Percentiles rank a stretch among this genome's conserved stretches.
Evolutionary conservation across 108 stramenopile species (phyloP).

Genomic region (Skeletonema potamos): DNA sequence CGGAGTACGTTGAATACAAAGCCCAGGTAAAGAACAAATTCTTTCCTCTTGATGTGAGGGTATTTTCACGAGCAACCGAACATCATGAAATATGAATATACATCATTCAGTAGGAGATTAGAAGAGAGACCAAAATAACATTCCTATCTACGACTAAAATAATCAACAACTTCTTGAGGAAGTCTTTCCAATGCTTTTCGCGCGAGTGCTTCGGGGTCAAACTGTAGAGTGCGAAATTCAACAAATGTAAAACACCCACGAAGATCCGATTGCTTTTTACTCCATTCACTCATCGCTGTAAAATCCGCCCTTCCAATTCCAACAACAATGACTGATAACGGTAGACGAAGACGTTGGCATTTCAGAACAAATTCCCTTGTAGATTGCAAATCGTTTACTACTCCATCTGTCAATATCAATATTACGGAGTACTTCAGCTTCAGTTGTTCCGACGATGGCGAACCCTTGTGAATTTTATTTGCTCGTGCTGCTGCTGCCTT

Average conservation of each 20-base stretch:
- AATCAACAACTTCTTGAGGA: constrained; percentile 51
- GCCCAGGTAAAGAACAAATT: constrained; percentile 46
- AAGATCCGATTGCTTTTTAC: neutral
- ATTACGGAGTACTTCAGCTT: constrained; percentile 68
- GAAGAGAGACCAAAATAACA: constrained; percentile 10
- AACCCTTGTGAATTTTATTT: constrained; percentile 33
- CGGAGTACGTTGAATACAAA: constrained; percentile 39
- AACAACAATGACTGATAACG: constrained; percentile 77
- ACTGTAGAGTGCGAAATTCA: constrained; percentile 53
- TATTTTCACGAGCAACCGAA: neutral
- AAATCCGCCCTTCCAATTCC: constrained; percentile 71
- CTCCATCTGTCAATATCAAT: constrained; percentile 87
- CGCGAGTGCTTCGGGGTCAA: constrained; percentile 47
- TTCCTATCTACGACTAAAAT: constrained; percentile 14
- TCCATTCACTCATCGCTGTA: constrained; percentile 27
- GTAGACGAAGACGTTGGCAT: constrained; percentile 58
- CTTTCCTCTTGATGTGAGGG: constrained; percentile 20
- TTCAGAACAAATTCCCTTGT: constrained; percentile 53
- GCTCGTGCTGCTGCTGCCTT: constrained; percentile 59
- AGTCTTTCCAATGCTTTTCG: constrained; percentile 43
- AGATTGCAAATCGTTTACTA: constrained; percentile 72
- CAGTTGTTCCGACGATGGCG: constrained; percentile 28
- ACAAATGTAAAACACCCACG: constrained; percentile 49
- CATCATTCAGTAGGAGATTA: neutral
- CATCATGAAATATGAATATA: too few species aligned